Base-by-base conservation (phyloP, 768 basidiomycete species). In the Suillus lakei region DNA sequence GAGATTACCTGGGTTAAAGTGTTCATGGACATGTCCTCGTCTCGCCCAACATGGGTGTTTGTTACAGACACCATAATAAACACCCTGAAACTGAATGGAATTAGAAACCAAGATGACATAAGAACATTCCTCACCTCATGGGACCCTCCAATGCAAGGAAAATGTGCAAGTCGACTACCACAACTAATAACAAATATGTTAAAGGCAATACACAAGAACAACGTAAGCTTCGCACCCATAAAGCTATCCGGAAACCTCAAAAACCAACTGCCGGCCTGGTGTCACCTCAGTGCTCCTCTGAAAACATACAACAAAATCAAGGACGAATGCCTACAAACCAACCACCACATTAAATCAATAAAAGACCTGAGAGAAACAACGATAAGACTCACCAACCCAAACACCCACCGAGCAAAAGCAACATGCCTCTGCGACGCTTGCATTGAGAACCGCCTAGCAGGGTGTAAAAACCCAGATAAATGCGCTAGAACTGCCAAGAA, bases 1-100 rank as follows among this genome's bases (percentile, higher is more conserved):
- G 60, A 67, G 0, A 1, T 61, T 0, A 58, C 26, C 16, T 68
- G 67, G 67, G 18, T 16, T 53, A 10, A n/a, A n/a, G n/a, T n/a
- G n/a, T n/a, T n/a, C n/a, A n/a, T n/a, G n/a, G n/a, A 39, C 46
- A 26, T 5, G 32, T 18, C 8, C 23, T 0, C 32, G 0, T 13
- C 26, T 8, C 23, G 62, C 5, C 62, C 65, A 1, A 30, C 21
- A 0, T 68, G 67, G 67, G 18, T 55, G 3, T 43, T 21, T 18
- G 16, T 50, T 0, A 18, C 39, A 0, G 46, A 63, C 5, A 38
- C 60, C 0, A 32, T 68, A n/a, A 39, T 68, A 0, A 56, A 1
- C 28, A 61, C 2, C 3, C 16, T 2, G 3, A 23, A 23, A 30
- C 32, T 36, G 9, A 39, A 53, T 0, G 32, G 15, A 13, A 0